Evolutionary conservation across 1,139 yeast species (phyloP), one percentile per base, ranked within the genome.

Genomic region (Suhomyces terraborum): DNA sequence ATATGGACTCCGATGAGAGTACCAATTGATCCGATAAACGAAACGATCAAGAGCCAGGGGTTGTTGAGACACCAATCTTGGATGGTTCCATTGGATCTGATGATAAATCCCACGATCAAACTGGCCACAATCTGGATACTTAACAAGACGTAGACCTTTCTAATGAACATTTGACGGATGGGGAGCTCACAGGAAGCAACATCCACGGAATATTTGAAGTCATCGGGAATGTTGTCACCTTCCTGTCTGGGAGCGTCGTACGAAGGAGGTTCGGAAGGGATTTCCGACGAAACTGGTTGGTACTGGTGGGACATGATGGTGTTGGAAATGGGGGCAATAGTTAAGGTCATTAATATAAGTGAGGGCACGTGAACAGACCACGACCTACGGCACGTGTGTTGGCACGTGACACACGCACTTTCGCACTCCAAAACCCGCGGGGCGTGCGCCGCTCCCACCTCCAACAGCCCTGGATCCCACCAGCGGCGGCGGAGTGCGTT

Each of bases 111-210:
- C 17, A 82, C 77, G 10, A 73, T 64, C 16, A 83, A 73, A 0
- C 95, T 86, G 29, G 72, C 64, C 35, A 82, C 59, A 35, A 88
- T 60, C 61, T 88, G 96, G 3, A 76, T 64, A 4, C 83, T 66
- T 38, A 88, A 72, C 42, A 88, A 73, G 3, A 89, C 70, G 61
- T 88, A 88, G 8, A 88, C 96, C 57, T 85, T 86, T 48, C 91
- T 75, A 49, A 87, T 67, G 56, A 88, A 88, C 58, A 83, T 74
- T 52, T 84, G 88, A 51, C 96, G 79, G 28, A 88, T 72, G 8
- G 85, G 79, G 38, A 87, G 67, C 47, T 84, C 88, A 64, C 95
- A 87, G 22, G 85, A 81, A 6, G 89, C 80, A 20, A 88, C 95
- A 43, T 78, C 76, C 8, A 85, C 86, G 24, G 87, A 80, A 62